These are phyloP conservation scores for Mortierella sp. DNA, from an alignment of 371 early-diverging fungal species.

Conservation along the genomic window DNA sequence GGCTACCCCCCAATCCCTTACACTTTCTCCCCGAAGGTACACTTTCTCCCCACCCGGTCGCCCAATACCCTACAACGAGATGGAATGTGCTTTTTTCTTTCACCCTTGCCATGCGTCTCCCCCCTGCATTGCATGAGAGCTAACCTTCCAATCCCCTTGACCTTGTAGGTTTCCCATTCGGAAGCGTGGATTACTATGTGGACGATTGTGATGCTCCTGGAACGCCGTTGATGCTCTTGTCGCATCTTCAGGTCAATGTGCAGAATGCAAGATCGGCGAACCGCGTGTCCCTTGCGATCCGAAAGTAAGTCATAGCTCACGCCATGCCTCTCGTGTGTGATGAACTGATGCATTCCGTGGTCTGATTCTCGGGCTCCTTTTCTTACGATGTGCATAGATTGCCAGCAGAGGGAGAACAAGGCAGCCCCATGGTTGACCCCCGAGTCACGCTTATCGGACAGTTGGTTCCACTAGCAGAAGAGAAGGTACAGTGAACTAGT, in stretches of 20 bases:
- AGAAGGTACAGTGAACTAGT: too few relatives aligned
- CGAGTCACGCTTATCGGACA: constrained; percentile 62
- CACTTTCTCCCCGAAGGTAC: too few relatives aligned
- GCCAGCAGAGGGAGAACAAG: constrained; percentile 25
- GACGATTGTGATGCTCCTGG: constrained; percentile 59
- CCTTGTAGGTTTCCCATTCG: constrained; percentile 61
- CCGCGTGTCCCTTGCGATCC: constrained; percentile 37
- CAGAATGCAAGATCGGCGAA: constrained; percentile 52
- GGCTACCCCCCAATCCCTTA: too few relatives aligned
- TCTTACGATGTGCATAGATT: constrained; percentile 10
- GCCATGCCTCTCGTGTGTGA: neutral
- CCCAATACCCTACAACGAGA: too few relatives aligned
- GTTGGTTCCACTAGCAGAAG: constrained; percentile 44
- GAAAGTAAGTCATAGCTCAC: constrained; percentile 17
- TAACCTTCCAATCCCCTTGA: neutral
- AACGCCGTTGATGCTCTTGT: constrained; percentile 58
- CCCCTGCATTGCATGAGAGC: neutral
- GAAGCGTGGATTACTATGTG: constrained; percentile 66
- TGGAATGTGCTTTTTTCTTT: too few relatives aligned
- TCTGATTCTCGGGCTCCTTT: neutral
- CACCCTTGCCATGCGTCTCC: too few relatives aligned
- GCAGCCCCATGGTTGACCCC: constrained; percentile 59
- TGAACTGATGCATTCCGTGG: too few relatives aligned
- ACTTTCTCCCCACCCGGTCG: too few relatives aligned
- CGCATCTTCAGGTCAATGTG: constrained; percentile 55